A percentile compares a stretch with the other conserved stretches of the same genome.
Evolutionary conservation across 2,329 filamentous ascomycete genomes (phyloP).

Genomic region (Cordyceps tenuipes): DNA sequence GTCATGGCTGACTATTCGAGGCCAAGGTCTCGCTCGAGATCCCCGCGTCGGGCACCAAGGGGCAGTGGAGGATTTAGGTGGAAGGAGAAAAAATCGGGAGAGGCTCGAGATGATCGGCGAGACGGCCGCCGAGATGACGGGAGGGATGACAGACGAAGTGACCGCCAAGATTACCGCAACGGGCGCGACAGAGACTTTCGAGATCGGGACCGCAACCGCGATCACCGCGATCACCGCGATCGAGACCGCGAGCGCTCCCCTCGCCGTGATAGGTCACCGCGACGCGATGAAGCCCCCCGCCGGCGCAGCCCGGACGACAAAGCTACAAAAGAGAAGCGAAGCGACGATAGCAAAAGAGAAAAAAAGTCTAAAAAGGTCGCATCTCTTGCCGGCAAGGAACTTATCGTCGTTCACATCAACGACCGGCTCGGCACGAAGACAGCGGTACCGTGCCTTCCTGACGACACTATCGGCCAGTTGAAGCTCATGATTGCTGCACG

Average conservation of each 20-base stretch:
- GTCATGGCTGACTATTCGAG: conserved; percentile 19
- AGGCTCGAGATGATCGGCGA: conserved; percentile 31
- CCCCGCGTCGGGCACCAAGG: conserved; percentile 19
- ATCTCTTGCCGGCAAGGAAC: conserved; percentile 51
- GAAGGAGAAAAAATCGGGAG: conserved; percentile 46
- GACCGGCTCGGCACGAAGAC: conserved; percentile 95
- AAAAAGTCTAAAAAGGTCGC: conserved; percentile 26
- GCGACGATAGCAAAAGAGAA: conserved; percentile 31
- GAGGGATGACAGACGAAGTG: conserved; percentile 18
- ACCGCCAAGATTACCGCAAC: conserved; percentile 14
- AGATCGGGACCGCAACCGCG: conserved; percentile 26
- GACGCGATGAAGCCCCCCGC: conserved; percentile 16
- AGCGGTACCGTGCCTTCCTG: conserved; percentile 79
- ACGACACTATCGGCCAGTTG: conserved; percentile 76
- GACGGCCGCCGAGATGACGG: conserved; percentile 35
- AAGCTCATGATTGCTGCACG: conserved; percentile 86
- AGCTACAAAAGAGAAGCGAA: conserved; percentile 1
- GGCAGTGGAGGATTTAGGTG: conserved; percentile 45
- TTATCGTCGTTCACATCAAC: conserved; percentile 92
- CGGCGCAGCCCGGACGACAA: conserved; percentile 16
- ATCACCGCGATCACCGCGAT: conserved; percentile 27
- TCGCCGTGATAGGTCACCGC: conserved; percentile 13
- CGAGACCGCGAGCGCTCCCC: conserved; percentile 18
- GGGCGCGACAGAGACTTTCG: conserved; percentile 21
- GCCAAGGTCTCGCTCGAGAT: conserved; percentile 20